phyloP scores from a whole-genome alignment of 2,329 filamentous ascomycete species.

The Lojkania enalia region DNA sequence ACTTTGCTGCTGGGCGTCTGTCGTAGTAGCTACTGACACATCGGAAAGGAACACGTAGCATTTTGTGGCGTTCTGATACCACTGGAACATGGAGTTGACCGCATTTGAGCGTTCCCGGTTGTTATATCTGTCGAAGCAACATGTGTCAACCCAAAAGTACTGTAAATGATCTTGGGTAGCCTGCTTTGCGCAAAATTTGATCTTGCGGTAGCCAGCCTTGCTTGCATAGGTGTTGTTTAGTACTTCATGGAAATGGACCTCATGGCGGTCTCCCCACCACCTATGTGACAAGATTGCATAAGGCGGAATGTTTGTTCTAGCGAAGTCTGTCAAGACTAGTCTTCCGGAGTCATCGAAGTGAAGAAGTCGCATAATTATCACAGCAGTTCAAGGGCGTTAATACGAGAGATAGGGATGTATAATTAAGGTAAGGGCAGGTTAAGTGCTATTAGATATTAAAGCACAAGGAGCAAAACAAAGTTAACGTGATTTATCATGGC shows the following conservation, averaged over 20 bases:
- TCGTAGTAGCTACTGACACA: constrained; percentile 12
- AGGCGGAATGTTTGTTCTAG: constrained; percentile 14
- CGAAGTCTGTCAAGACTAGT: constrained; percentile 17
- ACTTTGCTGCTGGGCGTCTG: constrained; percentile 3
- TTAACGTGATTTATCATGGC: no score
- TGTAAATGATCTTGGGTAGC: constrained; percentile 20
- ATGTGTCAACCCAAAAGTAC: no score
- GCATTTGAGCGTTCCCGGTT: constrained; percentile 15
- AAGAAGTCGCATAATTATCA: constrained; percentile 9
- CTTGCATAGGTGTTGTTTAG: constrained; percentile 12
- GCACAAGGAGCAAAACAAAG: no score
- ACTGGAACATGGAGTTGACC: constrained; percentile 21
- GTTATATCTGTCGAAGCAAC: constrained; percentile 25
- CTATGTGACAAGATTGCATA: constrained; percentile 42
- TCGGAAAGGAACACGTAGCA: constrained; percentile 28
- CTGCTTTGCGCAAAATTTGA: constrained; percentile 24
- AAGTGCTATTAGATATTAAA: no score
- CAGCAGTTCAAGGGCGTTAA: no score
- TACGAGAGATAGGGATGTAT: no score
- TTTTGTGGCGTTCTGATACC: constrained; percentile 19
- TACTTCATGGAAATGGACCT: constrained; percentile 33
- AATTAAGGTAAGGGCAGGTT: no score
- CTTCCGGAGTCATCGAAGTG: constrained; percentile 9
- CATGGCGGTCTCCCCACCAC: constrained; percentile 34
- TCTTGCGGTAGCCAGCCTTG: constrained; percentile 19